Evolutionary conservation across 2,329 filamentous ascomycete genomes (phyloP).

Genomic region (Penicillium digitatum): DNA sequence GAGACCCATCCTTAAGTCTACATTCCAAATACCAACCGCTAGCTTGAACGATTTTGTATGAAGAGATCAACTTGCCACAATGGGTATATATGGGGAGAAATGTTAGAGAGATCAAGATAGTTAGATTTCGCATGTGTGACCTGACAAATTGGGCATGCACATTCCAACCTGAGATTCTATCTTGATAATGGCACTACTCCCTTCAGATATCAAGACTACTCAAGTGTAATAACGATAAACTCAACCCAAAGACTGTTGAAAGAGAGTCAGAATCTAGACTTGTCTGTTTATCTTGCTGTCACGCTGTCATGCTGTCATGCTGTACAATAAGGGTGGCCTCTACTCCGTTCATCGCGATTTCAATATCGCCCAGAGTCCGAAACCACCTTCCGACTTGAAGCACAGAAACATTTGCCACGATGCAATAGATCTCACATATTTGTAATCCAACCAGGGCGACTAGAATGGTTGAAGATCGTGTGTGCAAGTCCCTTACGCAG

Average conservation of each 20-base stretch:
- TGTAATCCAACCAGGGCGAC: conserved; percentile 8
- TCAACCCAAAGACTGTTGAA: not conserved
- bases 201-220: not conserved
- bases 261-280: not conserved
- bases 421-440: conserved; percentile 1
- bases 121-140: not conserved
- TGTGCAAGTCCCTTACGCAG: conserved; percentile 22
- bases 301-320: not conserved
- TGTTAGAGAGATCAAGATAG: no score
- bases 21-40: not conserved
- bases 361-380: not conserved
- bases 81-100: not conserved
- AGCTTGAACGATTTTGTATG: not conserved
- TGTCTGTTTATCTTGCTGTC: not conserved
- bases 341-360: conserved; percentile 2
- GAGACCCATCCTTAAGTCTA: not conserved
- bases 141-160: not conserved
- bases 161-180: not conserved
- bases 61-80: not conserved
- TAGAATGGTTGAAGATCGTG: conserved; percentile 12
- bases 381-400: not conserved
- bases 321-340: not conserved
- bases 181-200: not conserved
- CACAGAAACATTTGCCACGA: not conserved
- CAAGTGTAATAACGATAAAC: not conserved